Percentiles rank a stretch among this genome's conserved stretches.
phyloP scores from a whole-genome alignment of 805 yeast genomes.

The Wickerhamiella nectarea region DNA sequence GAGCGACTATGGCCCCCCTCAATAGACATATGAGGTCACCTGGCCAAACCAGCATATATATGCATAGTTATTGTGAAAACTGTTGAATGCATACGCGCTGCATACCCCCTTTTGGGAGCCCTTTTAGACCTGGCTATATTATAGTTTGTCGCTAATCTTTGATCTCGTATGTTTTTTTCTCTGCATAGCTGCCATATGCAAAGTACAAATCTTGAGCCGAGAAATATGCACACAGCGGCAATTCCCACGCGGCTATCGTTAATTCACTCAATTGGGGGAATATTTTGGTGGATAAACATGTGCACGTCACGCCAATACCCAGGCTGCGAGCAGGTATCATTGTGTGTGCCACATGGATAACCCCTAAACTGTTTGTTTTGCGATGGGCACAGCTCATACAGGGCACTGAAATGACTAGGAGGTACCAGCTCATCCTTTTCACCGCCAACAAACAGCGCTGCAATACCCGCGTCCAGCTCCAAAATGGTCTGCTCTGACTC shows the following conservation, averaged over 20 bases:
- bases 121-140: too few species aligned
- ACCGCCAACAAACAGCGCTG: conserved; percentile 62
- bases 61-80: background rate
- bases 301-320: conserved; percentile 64
- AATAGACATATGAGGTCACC: too few species aligned
- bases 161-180: too few species aligned
- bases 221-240: too few species aligned
- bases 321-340: conserved; percentile 64
- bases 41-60: background rate
- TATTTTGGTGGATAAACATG: conserved; percentile 32
- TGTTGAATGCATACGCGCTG: too few species aligned
- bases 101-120: too few species aligned
- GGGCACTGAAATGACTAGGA: conserved; percentile 57
- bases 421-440: conserved; percentile 82
- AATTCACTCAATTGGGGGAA: background rate
- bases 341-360: conserved; percentile 57
- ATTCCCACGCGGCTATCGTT: too few species aligned
- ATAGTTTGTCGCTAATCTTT: too few species aligned
- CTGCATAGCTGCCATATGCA: too few species aligned
- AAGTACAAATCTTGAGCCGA: too few species aligned
- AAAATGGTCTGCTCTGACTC: conserved; percentile 51
- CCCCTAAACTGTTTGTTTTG: conserved; percentile 38
- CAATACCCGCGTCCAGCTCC: conserved; percentile 38
- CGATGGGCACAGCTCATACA: conserved; percentile 41
- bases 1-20: too few species aligned